Conservation (phyloP, 306 rosid genomes). For the Medicago arabica region DNA sequence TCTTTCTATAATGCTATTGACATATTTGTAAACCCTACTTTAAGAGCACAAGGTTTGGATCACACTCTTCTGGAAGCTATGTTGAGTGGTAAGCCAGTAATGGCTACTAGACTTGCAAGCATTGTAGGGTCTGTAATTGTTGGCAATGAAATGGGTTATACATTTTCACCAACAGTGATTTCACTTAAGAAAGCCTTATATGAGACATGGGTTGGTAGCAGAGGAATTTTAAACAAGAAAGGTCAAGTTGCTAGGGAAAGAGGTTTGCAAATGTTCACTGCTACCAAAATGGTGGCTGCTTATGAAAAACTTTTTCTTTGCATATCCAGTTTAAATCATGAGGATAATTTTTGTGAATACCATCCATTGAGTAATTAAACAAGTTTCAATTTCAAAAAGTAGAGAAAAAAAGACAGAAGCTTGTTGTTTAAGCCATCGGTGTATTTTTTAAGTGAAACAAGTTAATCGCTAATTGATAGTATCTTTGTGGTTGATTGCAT, state of each 20-base stretch:
- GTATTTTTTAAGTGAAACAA: conserved; percentile 9
- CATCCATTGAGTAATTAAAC: conserved; percentile 27
- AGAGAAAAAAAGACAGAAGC: not conserved
- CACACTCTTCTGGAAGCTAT: conserved; percentile 70
- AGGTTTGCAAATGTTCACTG: conserved; percentile 74
- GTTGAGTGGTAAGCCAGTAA: conserved; percentile 66
- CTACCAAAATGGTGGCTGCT: conserved; percentile 70
- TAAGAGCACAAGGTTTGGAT: conserved; percentile 64
- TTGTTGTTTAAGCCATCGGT: not conserved
- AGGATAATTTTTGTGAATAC: conserved; percentile 50
- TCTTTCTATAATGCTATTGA: conserved; percentile 47
- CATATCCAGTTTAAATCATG: conserved; percentile 50
- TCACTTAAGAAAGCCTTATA: conserved; percentile 56
- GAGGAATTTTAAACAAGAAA: conserved; percentile 54
- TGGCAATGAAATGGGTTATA: conserved; percentile 61
- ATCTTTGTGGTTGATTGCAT: not conserved
- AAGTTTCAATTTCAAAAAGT: not conserved
- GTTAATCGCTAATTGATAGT: not conserved
- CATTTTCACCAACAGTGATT: conserved; percentile 72
- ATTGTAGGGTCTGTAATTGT: conserved; percentile 70
- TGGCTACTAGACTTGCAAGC: conserved; percentile 77
- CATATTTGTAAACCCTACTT: conserved; percentile 29
- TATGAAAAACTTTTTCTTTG: conserved; percentile 85
- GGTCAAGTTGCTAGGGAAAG: conserved; percentile 64
- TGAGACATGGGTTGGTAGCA: conserved; percentile 50